phyloP scores from a whole-genome alignment of 108 stramenopile genomes.

The Cyclotella kingstonii region DNA sequence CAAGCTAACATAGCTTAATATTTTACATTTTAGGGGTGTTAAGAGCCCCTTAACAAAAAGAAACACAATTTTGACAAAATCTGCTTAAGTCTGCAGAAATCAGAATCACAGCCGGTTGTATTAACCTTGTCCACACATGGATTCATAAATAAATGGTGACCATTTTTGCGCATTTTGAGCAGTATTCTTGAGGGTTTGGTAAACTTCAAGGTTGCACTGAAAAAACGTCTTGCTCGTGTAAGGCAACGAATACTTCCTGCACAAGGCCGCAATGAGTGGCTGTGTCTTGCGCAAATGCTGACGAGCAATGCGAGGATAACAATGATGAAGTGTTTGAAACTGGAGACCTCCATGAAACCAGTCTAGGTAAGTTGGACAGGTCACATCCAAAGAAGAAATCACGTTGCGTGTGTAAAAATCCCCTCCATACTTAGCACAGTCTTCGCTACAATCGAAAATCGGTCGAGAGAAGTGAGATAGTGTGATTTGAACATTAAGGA shows the following conservation, averaged over 20 bases:
- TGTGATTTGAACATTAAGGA: conserved; percentile 87
- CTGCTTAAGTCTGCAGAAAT: too few species aligned
- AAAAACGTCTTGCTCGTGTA: conserved; percentile 67
- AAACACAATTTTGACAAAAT: too few species aligned
- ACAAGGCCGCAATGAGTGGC: conserved; percentile 61
- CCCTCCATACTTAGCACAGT: conserved; percentile 37
- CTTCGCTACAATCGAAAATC: conserved; percentile 47
- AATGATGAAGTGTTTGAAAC: conserved; percentile 92
- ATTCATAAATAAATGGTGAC: conserved; percentile 51
- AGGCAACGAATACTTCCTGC: conserved; percentile 67
- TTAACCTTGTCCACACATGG: conserved; percentile 50
- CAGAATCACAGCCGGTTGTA: not conserved
- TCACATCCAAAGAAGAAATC: conserved; percentile 76
- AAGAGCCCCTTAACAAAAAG: too few species aligned
- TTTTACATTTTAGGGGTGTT: too few species aligned
- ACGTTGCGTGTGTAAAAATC: conserved; percentile 57
- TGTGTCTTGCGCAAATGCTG: conserved; percentile 78
- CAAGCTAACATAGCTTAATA: too few species aligned
- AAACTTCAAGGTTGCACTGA: conserved; percentile 52
- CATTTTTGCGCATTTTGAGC: conserved; percentile 25
- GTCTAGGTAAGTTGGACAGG: conserved; percentile 77
- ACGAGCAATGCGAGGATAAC: conserved; percentile 86
- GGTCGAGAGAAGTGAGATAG: conserved; percentile 73
- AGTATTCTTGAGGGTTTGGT: conserved; percentile 26
- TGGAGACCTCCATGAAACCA: conserved; percentile 95